Percentiles rank a stretch among this genome's conserved stretches.
Evolutionary conservation across 1,139 yeast genomes (phyloP).

Genomic region (Candida glucosophila): DNA sequence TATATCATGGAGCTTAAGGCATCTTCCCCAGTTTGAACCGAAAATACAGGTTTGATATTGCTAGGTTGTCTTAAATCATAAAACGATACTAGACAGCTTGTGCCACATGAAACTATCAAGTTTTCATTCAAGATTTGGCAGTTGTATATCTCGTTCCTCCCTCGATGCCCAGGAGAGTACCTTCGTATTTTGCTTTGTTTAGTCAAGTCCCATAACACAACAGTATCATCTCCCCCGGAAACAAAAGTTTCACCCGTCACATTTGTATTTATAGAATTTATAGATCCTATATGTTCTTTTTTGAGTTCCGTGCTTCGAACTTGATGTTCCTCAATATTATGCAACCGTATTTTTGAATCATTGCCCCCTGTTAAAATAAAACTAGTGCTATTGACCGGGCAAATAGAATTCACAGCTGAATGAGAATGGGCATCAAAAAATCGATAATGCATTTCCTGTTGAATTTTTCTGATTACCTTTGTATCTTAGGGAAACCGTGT

Average conservation of each 20-base stretch:
- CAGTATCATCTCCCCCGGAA: conserved; percentile 5
- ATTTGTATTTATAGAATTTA: conserved; percentile 12
- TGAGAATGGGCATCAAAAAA: conserved; percentile 5
- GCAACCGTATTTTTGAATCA: conserved; percentile 12
- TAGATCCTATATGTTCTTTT: conserved; percentile 10
- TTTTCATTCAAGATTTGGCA: conserved; percentile 7
- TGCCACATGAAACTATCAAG: conserved; percentile 19
- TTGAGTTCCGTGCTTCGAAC: conserved; percentile 8
- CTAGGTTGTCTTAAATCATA: conserved; percentile 8
- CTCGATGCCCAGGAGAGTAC: conserved; percentile 5
- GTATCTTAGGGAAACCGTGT: too few species aligned
- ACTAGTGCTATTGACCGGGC: conserved; percentile 11
- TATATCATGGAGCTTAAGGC: conserved; percentile 18
- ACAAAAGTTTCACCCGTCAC: conserved; percentile 6
- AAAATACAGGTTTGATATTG: conserved; percentile 6
- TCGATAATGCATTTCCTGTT: conserved; percentile 6
- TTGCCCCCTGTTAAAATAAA: conserved; percentile 17
- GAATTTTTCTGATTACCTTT: too few species aligned
- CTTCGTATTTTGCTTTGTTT: conserved; percentile 7
- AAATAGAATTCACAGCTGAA: conserved; percentile 15
- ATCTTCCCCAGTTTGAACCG: conserved; percentile 17
- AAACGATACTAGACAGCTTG: conserved; percentile 8
- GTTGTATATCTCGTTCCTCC: conserved; percentile 7
- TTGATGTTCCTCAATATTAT: conserved; percentile 7
- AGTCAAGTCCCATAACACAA: conserved; percentile 11